phyloP scores from a whole-genome alignment of 73 alveolate genomes.

The Stentor roeselii region DNA sequence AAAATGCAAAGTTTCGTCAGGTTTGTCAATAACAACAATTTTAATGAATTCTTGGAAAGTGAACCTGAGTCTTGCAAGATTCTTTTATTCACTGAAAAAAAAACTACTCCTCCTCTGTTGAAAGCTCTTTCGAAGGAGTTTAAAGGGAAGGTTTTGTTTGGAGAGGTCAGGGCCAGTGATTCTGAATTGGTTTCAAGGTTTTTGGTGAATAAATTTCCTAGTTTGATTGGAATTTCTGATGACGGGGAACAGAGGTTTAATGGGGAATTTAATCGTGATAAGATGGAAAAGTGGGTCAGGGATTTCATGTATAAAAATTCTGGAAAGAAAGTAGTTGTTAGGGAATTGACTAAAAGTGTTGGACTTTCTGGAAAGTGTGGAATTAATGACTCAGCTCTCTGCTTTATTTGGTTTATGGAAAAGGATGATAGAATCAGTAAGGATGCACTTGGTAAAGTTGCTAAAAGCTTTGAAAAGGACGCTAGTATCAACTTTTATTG shows the following conservation, averaged over 20 bases:
- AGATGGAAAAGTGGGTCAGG: constrained; percentile 84
- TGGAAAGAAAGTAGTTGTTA: constrained; percentile 30
- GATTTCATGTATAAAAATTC: constrained; percentile 72
- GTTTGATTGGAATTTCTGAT: constrained; percentile 80
- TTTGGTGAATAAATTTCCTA: constrained; percentile 78
- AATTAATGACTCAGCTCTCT: constrained; percentile 47
- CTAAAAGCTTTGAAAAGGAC: constrained; percentile 32
- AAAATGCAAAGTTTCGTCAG: constrained; percentile 92
- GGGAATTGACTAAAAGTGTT: constrained; percentile 44
- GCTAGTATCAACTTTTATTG: constrained; percentile 42
- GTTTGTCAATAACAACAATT: constrained; percentile 79
- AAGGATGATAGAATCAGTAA: constrained; percentile 25
- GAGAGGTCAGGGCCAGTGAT: constrained; percentile 88
- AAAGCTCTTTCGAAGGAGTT: constrained; percentile 88
- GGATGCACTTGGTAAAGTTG: neutral
- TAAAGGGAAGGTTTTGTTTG: constrained; percentile 84
- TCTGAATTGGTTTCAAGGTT: constrained; percentile 56
- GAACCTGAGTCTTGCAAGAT: constrained; percentile 78
- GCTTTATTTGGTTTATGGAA: constrained; percentile 61
- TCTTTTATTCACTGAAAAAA: constrained; percentile 87
- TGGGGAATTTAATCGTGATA: constrained; percentile 75
- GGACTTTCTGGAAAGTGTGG: constrained; percentile 58
- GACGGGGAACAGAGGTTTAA: constrained; percentile 60
- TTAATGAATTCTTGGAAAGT: constrained; percentile 74
- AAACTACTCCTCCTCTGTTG: constrained; percentile 92